A percentile compares a stretch with the other conserved stretches of the same genome.
Evolutionary conservation across 257 asterid genomes (phyloP).

Genomic region (Solanum tarapatanum): DNA sequence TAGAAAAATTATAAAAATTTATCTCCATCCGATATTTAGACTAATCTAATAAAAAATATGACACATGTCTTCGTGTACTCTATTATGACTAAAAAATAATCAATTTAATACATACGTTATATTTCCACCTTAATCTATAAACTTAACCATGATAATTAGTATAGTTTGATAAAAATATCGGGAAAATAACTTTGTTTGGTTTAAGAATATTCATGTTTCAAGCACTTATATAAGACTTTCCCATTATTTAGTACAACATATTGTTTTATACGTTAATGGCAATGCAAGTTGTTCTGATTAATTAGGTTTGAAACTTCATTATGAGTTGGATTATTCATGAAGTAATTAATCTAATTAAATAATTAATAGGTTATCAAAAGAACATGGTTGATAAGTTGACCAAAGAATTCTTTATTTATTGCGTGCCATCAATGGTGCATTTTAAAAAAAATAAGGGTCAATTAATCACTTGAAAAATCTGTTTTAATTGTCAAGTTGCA

Average conservation of each 20-base stretch:
- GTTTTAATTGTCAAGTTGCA: no score
- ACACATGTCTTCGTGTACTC: neutral
- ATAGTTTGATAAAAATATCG: neutral
- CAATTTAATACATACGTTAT: neutral
- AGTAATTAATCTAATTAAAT: neutral
- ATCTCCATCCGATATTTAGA: neutral
- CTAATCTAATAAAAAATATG: neutral
- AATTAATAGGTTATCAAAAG: neutral
- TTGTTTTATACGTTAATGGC: neutral
- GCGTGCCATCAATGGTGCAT: no score
- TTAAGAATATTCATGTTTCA: neutral
- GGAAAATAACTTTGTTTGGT: neutral
- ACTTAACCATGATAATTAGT: neutral
- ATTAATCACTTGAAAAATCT: no score
- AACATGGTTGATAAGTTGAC: neutral
- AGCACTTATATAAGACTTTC: neutral
- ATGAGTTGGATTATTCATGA: neutral
- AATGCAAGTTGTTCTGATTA: neutral
- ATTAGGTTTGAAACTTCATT: neutral
- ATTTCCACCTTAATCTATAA: neutral
- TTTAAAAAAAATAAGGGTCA: no score
- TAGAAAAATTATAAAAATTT: neutral
- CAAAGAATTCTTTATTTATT: neutral
- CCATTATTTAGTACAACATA: neutral
- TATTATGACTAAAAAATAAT: neutral